A percentile compares a stretch with the other conserved stretches of the same genome.
These are phyloP conservation scores for Cymbopogon citratus DNA, from an alignment of 176 grass and related monocot species.

Conservation along the genomic window DNA sequence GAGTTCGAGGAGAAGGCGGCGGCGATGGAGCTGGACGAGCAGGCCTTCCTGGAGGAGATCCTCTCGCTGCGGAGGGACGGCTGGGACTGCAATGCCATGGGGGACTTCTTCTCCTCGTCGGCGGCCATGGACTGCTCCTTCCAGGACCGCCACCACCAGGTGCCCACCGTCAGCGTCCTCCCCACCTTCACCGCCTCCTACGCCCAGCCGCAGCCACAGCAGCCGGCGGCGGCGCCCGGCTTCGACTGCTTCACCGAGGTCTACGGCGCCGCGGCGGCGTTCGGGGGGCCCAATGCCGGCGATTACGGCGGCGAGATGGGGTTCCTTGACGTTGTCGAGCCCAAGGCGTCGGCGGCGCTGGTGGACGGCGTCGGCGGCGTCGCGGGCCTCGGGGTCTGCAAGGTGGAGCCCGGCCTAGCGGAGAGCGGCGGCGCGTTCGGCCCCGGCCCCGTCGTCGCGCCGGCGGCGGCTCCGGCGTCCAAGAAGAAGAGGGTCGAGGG, in stretches of 20 bases:
- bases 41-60: slow-evolving; percentile 89
- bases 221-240: slow-evolving; percentile 1
- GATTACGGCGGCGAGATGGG: slow-evolving; percentile 50
- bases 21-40: slow-evolving; percentile 82
- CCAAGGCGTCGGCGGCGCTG: slow-evolving; percentile 30
- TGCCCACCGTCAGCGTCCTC: slow-evolving; percentile 33
- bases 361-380: not conserved
- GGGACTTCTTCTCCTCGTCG: slow-evolving; percentile 70
- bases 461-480: slow-evolving; percentile 28
- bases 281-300: slow-evolving; percentile 9
- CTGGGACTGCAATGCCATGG: slow-evolving; percentile 75
- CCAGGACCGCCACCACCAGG: slow-evolving; percentile 48
- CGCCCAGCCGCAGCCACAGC: slow-evolving; percentile 14
- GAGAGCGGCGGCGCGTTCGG: slow-evolving; percentile 31
- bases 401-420: slow-evolving; percentile 62
- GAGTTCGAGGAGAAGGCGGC: not conserved
- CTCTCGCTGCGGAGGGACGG: slow-evolving; percentile 64
- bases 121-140: slow-evolving; percentile 67
- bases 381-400: slow-evolving; percentile 47
- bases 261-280: slow-evolving; percentile 35
- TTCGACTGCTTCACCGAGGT: slow-evolving; percentile 85
- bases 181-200: slow-evolving; percentile 68
- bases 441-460: not conserved
- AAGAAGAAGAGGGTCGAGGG: slow-evolving; percentile 94
- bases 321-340: slow-evolving; percentile 31